These are phyloP conservation scores for Euphrasia confusa DNA, from an alignment of 257 asterid genomes.

Conservation along the genomic window DNA sequence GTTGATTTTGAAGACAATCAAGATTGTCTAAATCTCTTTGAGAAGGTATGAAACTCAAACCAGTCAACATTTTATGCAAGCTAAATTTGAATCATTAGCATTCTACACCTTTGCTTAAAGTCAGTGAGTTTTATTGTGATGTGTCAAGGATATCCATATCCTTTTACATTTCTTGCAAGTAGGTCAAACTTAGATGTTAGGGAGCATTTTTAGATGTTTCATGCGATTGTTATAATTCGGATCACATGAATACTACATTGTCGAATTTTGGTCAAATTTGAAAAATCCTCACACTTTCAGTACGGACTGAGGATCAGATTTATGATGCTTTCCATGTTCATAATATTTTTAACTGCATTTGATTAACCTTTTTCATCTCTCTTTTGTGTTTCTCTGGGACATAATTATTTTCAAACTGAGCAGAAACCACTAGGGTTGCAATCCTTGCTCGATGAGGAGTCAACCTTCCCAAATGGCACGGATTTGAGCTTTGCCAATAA, in stretches of 20 bases:
- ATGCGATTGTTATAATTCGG: neutral
- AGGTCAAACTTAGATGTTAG: neutral
- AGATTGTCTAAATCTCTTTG: conserved; percentile 80
- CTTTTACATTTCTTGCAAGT: neutral
- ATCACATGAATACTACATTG: neutral
- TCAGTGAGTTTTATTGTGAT: neutral
- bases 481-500: conserved; percentile 83
- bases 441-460: conserved; percentile 83
- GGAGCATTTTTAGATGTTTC: neutral
- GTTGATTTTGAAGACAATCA: conserved; percentile 90
- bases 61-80: conserved; percentile 1
- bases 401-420: conserved; percentile 22
- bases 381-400: conserved; percentile 11
- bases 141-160: neutral
- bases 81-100: neutral
- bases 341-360: conserved; percentile 10
- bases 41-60: conserved; percentile 51
- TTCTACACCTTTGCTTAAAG: neutral
- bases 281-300: neutral
- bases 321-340: neutral
- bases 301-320: neutral
- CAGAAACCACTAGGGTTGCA: conserved; percentile 82
- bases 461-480: conserved; percentile 84
- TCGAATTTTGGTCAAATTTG: neutral
- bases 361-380: neutral